Evolutionary conservation across 352 stramenopile genomes (phyloP), one percentile per base, ranked within the genome.

Genomic region (Phytopythium sindhum): DNA sequence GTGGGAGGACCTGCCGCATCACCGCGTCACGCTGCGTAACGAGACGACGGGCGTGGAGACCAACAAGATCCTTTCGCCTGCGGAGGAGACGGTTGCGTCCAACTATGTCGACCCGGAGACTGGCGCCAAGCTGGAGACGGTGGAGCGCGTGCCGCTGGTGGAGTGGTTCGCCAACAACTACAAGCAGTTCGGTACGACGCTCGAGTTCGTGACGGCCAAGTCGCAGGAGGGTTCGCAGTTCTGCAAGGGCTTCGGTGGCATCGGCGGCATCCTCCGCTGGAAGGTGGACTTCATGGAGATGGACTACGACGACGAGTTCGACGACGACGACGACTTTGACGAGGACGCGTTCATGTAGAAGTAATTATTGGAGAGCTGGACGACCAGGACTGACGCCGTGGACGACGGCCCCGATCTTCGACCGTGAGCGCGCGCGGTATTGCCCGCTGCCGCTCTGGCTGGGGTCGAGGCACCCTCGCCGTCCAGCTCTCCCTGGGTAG

Each of bases 81-180:
- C 77, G 0, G 83, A 99, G 72, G 93, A 99, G 72, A 86, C 85
- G 26, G 91, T 99, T 61, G 78, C 97, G 51, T 93, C 78, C 51
- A 97, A 98, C 76, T 99, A 99, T 72, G 76, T 98, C 37, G 97
- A 99, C 72, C 35, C 81, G 0, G 95, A 97, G 8, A 99, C 89
- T 9, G 95, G 96, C 23, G 91, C 95, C 8, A 98, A 99, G 76
- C 80, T 99, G 17, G 98, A 99, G 76, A 97, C 97, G 8, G 73
- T 98, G 21, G 97, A 99, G 66, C 98, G 98, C 73, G 74, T 95
- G 65, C 78, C 91, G n/a, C 81, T 99, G 19, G 95, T 99, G 14
- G 98, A 99, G 76, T 99, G 98, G 97, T 97, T 99, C 61, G 97
- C 98, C 24, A 98, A 99, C 78, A 98, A 99, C 81, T 99, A 99